These are phyloP conservation scores for Bimuria novae-zelandiae DNA, from an alignment of 2,329 filamentous ascomycete species.

Conservation along the genomic window DNA sequence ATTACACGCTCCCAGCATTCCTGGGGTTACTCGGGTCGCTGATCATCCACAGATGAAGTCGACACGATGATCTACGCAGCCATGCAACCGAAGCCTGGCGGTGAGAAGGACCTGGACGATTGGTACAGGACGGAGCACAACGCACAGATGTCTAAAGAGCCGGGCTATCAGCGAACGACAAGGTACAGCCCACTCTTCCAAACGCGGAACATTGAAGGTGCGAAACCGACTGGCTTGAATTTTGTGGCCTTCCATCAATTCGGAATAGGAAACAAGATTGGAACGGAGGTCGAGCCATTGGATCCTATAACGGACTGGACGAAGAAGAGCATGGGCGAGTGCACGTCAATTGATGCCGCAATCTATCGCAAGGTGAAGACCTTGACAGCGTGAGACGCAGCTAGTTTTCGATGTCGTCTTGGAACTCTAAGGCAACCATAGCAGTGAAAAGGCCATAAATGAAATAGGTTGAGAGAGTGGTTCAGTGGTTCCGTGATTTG, in stretches of 20 bases:
- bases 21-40: neutral
- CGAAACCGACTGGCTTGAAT: constrained; percentile 18
- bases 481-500: neutral
- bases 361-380: constrained; percentile 29
- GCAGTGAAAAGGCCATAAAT: neutral
- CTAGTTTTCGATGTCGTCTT: too few species aligned
- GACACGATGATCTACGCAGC: constrained; percentile 31
- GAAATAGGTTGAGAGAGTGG: neutral
- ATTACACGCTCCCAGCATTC: too few species aligned
- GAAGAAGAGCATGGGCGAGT: constrained; percentile 28
- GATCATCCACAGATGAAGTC: constrained; percentile 4
- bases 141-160: constrained; percentile 37
- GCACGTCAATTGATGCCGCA: constrained; percentile 34
- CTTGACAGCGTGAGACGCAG: constrained; percentile 2
- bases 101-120: constrained; percentile 30
- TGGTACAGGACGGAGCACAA: constrained; percentile 43
- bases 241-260: constrained; percentile 40
- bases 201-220: too few species aligned
- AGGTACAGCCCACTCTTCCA: constrained; percentile 25
- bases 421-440: neutral
- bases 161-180: constrained; percentile 32
- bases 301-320: constrained; percentile 41
- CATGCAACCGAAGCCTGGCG: constrained; percentile 30
- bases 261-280: constrained; percentile 29
- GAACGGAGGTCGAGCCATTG: constrained; percentile 30